phyloP scores from a whole-genome alignment of 352 stramenopile species.

The Phytophthora pseudosyringae region DNA sequence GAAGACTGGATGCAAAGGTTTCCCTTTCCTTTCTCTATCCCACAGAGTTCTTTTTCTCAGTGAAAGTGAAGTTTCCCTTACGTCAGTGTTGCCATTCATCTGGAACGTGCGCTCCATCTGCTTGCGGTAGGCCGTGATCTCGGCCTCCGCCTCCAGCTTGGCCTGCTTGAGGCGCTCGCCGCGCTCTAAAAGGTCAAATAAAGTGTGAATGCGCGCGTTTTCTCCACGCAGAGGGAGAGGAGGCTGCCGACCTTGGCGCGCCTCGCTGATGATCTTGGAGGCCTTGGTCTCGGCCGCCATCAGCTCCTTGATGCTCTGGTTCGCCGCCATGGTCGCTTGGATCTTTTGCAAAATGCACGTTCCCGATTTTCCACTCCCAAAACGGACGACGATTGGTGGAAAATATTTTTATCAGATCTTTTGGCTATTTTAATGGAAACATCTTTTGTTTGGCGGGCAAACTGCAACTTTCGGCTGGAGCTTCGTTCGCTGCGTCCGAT shows the following conservation, averaged over 20 bases:
- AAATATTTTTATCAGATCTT: conserved; percentile 12
- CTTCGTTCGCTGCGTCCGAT: conserved; percentile 34
- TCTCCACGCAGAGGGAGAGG: neutral
- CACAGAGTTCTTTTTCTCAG: conserved; percentile 1
- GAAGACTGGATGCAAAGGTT: neutral
- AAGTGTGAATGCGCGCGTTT: neutral
- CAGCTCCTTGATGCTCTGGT: conserved; percentile 91
- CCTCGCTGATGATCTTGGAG: conserved; percentile 91
- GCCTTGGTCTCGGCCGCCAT: conserved; percentile 91
- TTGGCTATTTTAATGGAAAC: conserved; percentile 22
- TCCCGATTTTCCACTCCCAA: neutral
- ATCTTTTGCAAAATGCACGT: conserved; percentile 30
- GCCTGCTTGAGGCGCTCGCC: conserved; percentile 89
- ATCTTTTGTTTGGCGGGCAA: conserved; percentile 11
- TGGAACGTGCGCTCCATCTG: conserved; percentile 90
- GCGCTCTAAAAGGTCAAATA: conserved; percentile 53
- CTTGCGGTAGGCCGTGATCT: conserved; percentile 86
- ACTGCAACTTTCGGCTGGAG: conserved; percentile 4
- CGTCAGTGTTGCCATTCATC: conserved; percentile 85
- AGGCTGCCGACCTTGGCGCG: conserved; percentile 62
- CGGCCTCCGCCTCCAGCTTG: conserved; percentile 86
- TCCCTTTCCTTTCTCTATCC: conserved; percentile 13
- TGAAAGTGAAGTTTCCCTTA: conserved; percentile 33
- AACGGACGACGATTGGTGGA: conserved; percentile 17
- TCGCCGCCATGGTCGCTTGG: conserved; percentile 67